Base-by-base conservation (phyloP, 2,329 filamentous ascomycete species). In the Arthroderma uncinatum region DNA sequence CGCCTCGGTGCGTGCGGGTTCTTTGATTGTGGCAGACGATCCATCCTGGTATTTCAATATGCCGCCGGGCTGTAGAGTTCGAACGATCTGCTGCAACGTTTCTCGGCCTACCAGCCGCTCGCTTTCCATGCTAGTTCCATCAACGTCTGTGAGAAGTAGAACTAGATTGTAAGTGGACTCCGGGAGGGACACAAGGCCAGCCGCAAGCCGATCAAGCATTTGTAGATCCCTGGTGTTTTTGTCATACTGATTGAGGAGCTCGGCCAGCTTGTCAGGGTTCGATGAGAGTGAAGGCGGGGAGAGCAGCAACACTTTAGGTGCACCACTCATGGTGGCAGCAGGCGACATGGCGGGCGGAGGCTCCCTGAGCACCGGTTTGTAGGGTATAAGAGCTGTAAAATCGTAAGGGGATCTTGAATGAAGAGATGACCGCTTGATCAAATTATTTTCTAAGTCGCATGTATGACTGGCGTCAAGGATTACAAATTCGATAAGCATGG, bases 191-290 rank as follows among this genome's bases (percentile, higher is more conserved):
- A 93, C 88, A 37, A 95, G 78, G 60, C 89, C 89, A 36, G 87
- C 82, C 1, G 87, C 83, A 40, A 98, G 81, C 54, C 93, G 89
- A 75, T 98, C 93, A 60, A 98, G 86, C 93, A 98, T 98, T 73
- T 97, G 93, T 55, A 98, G 79, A 69, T 98, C 93, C 61, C 90
- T 92, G 48, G 80, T 77, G 62, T 79, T 76, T 68, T 89, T 85
- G 71, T 93, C 84, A 75, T 89, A 84, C 58, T 82, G 77, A 59
- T 83, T 78, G 66, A 95, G 82, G 61, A 93, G 78, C 63, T 77
- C 76, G 62, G 83, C 81, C 62, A 97, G 79, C 65, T 83, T 83
- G 63, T 89, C 85, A 64, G 91, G 88, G 72, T 95, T 86, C 57
- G 89, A 83, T 63, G 93, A 86, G 65, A 97, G 82, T 23, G 90